These are phyloP conservation scores for Epipyxis sp. DNA, from an alignment of 108 stramenopile species.

Conservation along the genomic window DNA sequence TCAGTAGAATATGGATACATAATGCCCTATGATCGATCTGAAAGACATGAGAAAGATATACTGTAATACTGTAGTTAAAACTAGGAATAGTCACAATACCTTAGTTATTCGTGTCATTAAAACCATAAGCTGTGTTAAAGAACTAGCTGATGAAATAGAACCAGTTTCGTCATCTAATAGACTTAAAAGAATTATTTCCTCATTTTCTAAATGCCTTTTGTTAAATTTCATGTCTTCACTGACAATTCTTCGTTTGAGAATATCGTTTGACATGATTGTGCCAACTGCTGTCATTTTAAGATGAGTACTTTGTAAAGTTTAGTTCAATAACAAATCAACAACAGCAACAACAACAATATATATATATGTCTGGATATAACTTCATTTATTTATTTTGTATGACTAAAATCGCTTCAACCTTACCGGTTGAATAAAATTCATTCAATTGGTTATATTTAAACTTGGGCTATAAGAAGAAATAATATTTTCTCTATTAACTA, in stretches of 20 bases:
- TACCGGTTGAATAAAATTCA: not conserved
- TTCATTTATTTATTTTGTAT: not conserved
- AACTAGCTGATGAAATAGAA: not conserved
- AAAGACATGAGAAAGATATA: not conserved
- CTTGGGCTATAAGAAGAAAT: too few relatives aligned
- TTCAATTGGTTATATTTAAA: not conserved
- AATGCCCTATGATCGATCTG: constrained; percentile 1
- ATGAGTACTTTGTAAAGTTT: not conserved
- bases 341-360: not conserved
- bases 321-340: not conserved
- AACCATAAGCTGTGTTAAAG: not conserved
- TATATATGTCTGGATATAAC: not conserved
- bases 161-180: not conserved
- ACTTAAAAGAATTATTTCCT: not conserved
- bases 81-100: not conserved
- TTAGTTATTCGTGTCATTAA: not conserved
- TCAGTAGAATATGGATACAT: not conserved
- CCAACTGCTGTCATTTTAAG: too few relatives aligned
- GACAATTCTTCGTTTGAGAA: too few relatives aligned
- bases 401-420: not conserved
- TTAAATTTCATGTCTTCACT: not conserved
- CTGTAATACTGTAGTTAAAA: too few relatives aligned
- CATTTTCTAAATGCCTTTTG: not conserved
- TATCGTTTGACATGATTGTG: too few relatives aligned
- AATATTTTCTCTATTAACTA: not conserved